Percentiles rank a stretch among this genome's conserved stretches.
phyloP scores from a whole-genome alignment of 2,329 filamentous ascomycete genomes.

The Achaetomium macrosporum region DNA sequence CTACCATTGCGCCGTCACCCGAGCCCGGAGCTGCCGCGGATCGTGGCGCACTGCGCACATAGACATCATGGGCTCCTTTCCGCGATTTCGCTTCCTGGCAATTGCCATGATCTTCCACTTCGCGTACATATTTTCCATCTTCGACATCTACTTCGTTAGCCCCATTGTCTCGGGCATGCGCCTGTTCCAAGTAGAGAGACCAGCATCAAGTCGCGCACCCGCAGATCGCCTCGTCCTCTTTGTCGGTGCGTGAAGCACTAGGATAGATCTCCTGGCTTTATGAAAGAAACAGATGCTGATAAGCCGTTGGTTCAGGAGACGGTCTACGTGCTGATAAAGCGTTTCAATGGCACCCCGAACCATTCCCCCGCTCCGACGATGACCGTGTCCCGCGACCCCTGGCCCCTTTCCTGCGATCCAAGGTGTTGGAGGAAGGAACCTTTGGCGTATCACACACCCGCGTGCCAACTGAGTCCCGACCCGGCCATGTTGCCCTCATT shows the following conservation, averaged over 20 bases:
- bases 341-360: slow-evolving; percentile 88
- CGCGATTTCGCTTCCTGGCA: slow-evolving; percentile 75
- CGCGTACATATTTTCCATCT: slow-evolving; percentile 91
- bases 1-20: background rate
- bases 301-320: slow-evolving; percentile 52
- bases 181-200: slow-evolving; percentile 64
- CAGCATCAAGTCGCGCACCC: slow-evolving; percentile 58
- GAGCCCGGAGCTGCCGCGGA: background rate
- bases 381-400: slow-evolving; percentile 71
- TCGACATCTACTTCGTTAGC: slow-evolving; percentile 98
- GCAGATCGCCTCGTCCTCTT: slow-evolving; percentile 88
- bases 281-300: background rate
- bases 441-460: slow-evolving; percentile 97
- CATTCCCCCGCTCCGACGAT: slow-evolving; percentile 61
- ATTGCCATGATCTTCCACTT: slow-evolving; percentile 89
- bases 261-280: slow-evolving; percentile 6
- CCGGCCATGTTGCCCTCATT: slow-evolving; percentile 93
- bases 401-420: slow-evolving; percentile 84
- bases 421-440: slow-evolving; percentile 81
- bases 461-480: slow-evolving; percentile 92
- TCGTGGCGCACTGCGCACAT: slow-evolving; percentile 8
- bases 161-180: slow-evolving; percentile 95
- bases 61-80: slow-evolving; percentile 47
- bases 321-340: slow-evolving; percentile 96
- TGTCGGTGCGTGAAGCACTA: slow-evolving; percentile 59